These are phyloP conservation scores for Paragyromitra xinjiangensis DNA, from an alignment of 495 filamentous ascomycete genomes.

Conservation along the genomic window DNA sequence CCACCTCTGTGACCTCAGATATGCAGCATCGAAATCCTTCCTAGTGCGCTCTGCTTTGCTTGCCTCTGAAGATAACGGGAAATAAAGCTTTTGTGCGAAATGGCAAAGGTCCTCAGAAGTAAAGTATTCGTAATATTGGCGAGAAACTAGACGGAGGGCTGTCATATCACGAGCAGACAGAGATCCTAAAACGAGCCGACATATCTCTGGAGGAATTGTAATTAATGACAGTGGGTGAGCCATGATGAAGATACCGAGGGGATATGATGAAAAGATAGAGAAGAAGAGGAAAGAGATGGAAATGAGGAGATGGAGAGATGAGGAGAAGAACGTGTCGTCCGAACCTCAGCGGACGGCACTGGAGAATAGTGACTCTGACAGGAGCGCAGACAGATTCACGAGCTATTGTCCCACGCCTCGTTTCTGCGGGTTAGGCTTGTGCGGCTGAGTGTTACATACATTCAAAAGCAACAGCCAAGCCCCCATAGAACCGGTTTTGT, in stretches of 20 bases:
- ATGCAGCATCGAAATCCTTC: constrained; percentile 48
- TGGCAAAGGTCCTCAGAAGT: constrained; percentile 48
- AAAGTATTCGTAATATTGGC: constrained; percentile 48
- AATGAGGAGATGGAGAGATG: not conserved
- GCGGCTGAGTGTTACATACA: constrained; percentile 39
- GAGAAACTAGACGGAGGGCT: constrained; percentile 47
- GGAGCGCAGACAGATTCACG: constrained; percentile 28
- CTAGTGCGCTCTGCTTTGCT: constrained; percentile 37
- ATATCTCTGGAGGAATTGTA: constrained; percentile 52
- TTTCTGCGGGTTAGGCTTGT: constrained; percentile 21
- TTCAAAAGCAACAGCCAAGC: constrained; percentile 36
- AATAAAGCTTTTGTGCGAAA: constrained; percentile 54
- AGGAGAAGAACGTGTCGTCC: constrained; percentile 15
- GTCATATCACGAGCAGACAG: constrained; percentile 45
- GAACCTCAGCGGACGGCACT: constrained; percentile 20
- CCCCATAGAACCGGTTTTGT: constrained; percentile 14
- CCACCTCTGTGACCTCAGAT: constrained; percentile 48
- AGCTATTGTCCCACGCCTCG: constrained; percentile 25
- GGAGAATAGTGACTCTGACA: not conserved
- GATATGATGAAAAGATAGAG: not conserved
- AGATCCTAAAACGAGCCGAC: constrained; percentile 32
- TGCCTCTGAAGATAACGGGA: constrained; percentile 47
- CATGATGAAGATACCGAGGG: constrained; percentile 13
- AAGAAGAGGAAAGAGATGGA: not conserved
- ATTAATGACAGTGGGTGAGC: constrained; percentile 36